These are phyloP conservation scores for Meripilus lineatus DNA, from an alignment of 1,284 basidiomycete genomes.

Conservation along the genomic window DNA sequence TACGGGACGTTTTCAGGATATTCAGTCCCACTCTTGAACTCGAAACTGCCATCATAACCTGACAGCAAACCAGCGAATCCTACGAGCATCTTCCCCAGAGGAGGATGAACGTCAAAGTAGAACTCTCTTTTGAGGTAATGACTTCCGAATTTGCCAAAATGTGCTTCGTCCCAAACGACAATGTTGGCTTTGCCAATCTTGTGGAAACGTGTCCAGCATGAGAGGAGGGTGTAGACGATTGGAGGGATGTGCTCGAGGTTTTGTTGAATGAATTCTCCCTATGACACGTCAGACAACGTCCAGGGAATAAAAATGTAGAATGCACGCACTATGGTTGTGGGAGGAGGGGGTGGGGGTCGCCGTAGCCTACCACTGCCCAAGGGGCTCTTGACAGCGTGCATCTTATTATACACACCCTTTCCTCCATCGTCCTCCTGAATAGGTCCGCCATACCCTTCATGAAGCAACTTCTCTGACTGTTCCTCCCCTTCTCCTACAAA, in stretches of 20 bases:
- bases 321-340: conserved; percentile 60
- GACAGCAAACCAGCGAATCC: conserved; percentile 88
- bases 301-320: conserved; percentile 1
- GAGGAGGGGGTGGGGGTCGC: conserved; percentile 57
- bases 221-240: conserved; percentile 85
- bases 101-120: conserved; percentile 97
- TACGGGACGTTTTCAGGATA: conserved; percentile 90
- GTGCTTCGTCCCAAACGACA: conserved; percentile 99
- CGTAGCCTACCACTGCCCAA: conserved; percentile 58
- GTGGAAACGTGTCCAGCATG: conserved; percentile 94
- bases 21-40: conserved; percentile 88
- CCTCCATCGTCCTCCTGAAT: conserved; percentile 74
- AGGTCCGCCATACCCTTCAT: conserved; percentile 32
- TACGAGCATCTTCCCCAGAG: conserved; percentile 98
- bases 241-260: conserved; percentile 82
- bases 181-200: conserved; percentile 84
- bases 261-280: conserved; percentile 79
- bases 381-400: conserved; percentile 40
- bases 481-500: conserved; percentile 28
- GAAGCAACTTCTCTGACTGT: conserved; percentile 10
- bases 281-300: conserved; percentile 6
- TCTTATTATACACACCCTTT: conserved; percentile 72
- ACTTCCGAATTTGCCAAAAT: conserved; percentile 96
- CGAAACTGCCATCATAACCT: conserved; percentile 90
- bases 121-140: conserved; percentile 96